Evolutionary conservation across 345 rosid genomes (phyloP).

Genomic region (Linum usitatissimum): DNA sequence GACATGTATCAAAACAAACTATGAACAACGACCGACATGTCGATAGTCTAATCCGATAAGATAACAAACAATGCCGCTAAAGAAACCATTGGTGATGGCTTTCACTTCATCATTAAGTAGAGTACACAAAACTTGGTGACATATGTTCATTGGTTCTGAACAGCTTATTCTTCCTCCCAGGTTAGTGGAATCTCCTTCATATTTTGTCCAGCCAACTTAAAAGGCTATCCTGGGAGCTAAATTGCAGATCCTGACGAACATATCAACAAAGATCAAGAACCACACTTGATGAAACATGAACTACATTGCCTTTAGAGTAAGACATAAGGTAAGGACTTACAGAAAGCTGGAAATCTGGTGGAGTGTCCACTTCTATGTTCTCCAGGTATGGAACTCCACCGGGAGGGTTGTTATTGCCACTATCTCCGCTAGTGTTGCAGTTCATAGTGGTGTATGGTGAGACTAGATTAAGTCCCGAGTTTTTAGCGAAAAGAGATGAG

Average conservation of each 20-base stretch:
- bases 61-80: too few species aligned
- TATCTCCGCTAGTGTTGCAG: conserved; percentile 9
- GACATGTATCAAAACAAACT: too few species aligned
- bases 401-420: conserved; percentile 13
- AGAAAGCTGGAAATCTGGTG: conserved; percentile 52
- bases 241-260: conserved; percentile 39
- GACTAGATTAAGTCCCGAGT: conserved; percentile 19
- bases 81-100: too few species aligned
- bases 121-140: not conserved
- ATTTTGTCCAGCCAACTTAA: conserved; percentile 52
- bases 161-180: conserved; percentile 3
- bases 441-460: conserved; percentile 11
- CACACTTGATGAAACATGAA: not conserved
- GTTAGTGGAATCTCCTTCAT: conserved; percentile 17
- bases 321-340: conserved; percentile 32
- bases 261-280: not conserved
- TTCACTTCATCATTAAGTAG: too few species aligned
- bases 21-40: too few species aligned
- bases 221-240: conserved; percentile 69
- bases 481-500: conserved; percentile 17
- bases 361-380: conserved; percentile 60
- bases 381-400: conserved; percentile 54
- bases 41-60: too few species aligned
- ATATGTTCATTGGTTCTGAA: not conserved
- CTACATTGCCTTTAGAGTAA: not conserved